Base-by-base conservation (phyloP, 1,139 yeast species). In the Saccharomyces hybrid region DNA sequence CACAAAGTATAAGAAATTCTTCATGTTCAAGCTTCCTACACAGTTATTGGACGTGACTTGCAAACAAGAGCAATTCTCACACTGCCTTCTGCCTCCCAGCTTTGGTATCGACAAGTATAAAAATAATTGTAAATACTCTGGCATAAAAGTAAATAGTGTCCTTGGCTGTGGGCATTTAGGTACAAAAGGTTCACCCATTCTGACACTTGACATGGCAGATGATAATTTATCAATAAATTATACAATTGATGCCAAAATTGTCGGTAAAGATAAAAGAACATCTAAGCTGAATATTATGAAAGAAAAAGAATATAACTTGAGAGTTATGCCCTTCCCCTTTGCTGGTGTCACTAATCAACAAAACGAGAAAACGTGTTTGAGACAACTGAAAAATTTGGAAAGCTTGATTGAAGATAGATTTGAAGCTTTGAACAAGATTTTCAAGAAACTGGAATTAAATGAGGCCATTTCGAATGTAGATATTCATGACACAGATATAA, bases 51-150 rank as follows among this genome's bases (percentile, higher is more conserved):
- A 84, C 62, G 78, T 77, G 38, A 70, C 77, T 2, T 84, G 90
- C 64, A 73, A 77, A 26, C 81, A 82, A 60, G 77, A 79, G 46
- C 70, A 78, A 14, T 70, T 77, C 38, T 72, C 79, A 1, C 90
- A 84, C 66, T 73, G 79, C 46, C 65, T 79, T 50, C 75, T 85
- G 7, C 90, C 90, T 0, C 89, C 90, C 11, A 77, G 86, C 26
- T 72, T 82, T 67, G 90, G 90, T 2, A 67, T 82, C 3, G 85
- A 82, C 63, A 68, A 69, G 31, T 73, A 78, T 25, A 63, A 61
- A 41, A 61, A 62, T 75, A 54, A 58, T 16, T 68, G 69, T 0
- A 63, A 61, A 47, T 66, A 67, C 50, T 76, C 61, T 67, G 52
- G 61, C 1, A 64, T 72, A 26, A 61, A 63, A 28, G 57, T 70